phyloP scores from a whole-genome alignment of 192 early-diverging fungal genomes.

The Linderina pennispora region DNA sequence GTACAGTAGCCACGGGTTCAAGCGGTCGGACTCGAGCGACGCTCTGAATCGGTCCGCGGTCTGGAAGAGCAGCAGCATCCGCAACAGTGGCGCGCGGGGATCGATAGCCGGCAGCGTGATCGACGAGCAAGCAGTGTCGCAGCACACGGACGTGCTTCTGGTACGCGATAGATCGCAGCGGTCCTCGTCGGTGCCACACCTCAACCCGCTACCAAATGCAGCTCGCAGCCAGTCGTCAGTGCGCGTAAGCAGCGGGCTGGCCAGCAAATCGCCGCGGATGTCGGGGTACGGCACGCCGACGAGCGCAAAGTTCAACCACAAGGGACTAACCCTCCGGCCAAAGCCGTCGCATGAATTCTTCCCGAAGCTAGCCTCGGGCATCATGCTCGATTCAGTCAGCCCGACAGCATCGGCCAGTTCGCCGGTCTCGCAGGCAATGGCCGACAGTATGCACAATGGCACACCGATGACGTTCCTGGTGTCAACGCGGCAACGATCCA shows the following conservation, averaged over 20 bases:
- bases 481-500: conserved; percentile 35
- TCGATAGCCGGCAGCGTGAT: conserved; percentile 1
- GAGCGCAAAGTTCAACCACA: conserved; percentile 10
- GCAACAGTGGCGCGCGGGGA: too few species aligned
- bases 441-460: conserved; percentile 5
- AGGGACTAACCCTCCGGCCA: conserved; percentile 8
- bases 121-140: not conserved
- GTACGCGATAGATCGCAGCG: conserved; percentile 36
- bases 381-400: conserved; percentile 6
- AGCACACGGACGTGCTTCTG: not conserved
- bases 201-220: conserved; percentile 17
- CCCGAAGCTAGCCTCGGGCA: conserved; percentile 24
- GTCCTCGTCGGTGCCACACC: conserved; percentile 42
- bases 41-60: conserved; percentile 12
- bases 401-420: conserved; percentile 24
- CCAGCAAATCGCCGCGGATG: not conserved
- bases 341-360: conserved; percentile 22
- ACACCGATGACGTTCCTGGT: conserved; percentile 45
- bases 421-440: conserved; percentile 7
- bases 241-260: conserved; percentile 32
- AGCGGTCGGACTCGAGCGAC: conserved; percentile 17
- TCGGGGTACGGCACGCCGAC: not conserved
- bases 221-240: conserved; percentile 23
- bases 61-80: conserved; percentile 25
- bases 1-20: conserved; percentile 7